Percentiles rank a stretch among this genome's conserved stretches.
These are phyloP conservation scores for Boletellus ananiceps DNA, from an alignment of 768 basidiomycete genomes.

Conservation along the genomic window DNA sequence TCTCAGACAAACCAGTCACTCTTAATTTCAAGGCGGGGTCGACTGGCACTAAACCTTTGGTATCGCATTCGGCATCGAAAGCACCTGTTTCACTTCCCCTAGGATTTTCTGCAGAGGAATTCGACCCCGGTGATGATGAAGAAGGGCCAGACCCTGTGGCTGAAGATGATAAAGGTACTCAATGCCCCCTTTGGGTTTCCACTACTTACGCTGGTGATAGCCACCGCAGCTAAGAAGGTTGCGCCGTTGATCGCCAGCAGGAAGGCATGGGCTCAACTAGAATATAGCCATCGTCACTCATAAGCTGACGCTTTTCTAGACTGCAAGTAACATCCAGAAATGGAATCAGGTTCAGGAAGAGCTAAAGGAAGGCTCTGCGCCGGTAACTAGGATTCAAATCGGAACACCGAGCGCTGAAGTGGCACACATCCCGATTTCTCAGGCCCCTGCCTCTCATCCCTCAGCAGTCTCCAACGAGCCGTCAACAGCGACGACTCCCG, in stretches of 20 bases:
- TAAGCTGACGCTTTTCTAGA: constrained; percentile 43
- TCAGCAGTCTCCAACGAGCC: constrained; percentile 15
- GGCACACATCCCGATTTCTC: constrained; percentile 3
- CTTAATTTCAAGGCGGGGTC: constrained; percentile 58
- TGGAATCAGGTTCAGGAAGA: constrained; percentile 97
- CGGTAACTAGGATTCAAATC: constrained; percentile 17
- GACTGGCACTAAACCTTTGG: constrained; percentile 16
- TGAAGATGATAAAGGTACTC: constrained; percentile 44
- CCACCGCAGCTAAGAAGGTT: constrained; percentile 58
- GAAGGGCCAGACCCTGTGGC: constrained; percentile 38
- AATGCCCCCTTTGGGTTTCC: background rate
- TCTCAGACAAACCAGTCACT: constrained; percentile 79
- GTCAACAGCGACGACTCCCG: constrained; percentile 34
- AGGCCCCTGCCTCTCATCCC: constrained; percentile 10
- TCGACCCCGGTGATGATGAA: constrained; percentile 37
- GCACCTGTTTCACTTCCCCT: constrained; percentile 41
- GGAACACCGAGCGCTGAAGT: constrained; percentile 9
- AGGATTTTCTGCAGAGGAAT: constrained; percentile 71
- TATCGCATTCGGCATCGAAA: constrained; percentile 26
- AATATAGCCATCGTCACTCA: background rate
- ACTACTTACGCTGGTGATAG: constrained; percentile 27
- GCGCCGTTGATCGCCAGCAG: constrained; percentile 80
- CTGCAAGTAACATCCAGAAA: constrained; percentile 86
- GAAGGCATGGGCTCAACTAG: constrained; percentile 49
- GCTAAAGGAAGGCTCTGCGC: constrained; percentile 46